A percentile compares a stretch with the other conserved stretches of the same genome.
phyloP scores from a whole-genome alignment of 345 rosid species.

The Physaria fendleri region DNA sequence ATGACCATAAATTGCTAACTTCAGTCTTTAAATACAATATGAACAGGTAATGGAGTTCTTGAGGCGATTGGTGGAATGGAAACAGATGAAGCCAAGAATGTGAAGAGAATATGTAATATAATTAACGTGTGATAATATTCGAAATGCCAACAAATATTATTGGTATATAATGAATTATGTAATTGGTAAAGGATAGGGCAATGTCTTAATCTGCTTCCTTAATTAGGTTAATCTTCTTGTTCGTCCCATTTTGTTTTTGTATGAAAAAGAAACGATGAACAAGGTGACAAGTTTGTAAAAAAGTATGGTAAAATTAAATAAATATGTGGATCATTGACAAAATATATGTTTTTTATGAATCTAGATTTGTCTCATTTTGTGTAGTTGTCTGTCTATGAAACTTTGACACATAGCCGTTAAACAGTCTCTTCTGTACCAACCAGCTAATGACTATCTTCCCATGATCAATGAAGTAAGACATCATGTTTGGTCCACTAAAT shows the following conservation, averaged over 20 bases:
- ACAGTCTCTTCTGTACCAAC: constrained; percentile 57
- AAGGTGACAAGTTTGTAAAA: neutral
- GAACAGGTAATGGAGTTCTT: constrained; percentile 63
- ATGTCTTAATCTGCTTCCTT: neutral
- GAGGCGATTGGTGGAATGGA: constrained; percentile 55
- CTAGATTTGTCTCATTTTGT: constrained; percentile 22
- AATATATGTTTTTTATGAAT: too few species aligned
- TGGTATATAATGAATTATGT: constrained; percentile 7
- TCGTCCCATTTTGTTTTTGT: constrained; percentile 24
- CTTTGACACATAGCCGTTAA: constrained; percentile 26
- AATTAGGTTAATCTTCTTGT: constrained; percentile 13
- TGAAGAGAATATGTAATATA: constrained; percentile 4
- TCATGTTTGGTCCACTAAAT: neutral
- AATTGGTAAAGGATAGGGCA: constrained; percentile 10
- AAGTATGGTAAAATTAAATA: constrained; percentile 5
- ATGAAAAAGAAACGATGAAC: constrained; percentile 1
- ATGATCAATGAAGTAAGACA: constrained; percentile 66
- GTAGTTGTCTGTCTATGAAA: constrained; percentile 27
- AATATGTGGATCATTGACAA: neutral
- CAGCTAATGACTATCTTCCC: constrained; percentile 76
- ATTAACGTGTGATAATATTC: neutral
- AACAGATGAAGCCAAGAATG: constrained; percentile 28
- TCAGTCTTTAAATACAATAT: constrained; percentile 2
- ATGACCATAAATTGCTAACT: neutral
- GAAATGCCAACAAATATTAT: neutral